Base-by-base conservation (phyloP, 108 stramenopile genomes). In the Nitzschia inconspicua region DNA sequence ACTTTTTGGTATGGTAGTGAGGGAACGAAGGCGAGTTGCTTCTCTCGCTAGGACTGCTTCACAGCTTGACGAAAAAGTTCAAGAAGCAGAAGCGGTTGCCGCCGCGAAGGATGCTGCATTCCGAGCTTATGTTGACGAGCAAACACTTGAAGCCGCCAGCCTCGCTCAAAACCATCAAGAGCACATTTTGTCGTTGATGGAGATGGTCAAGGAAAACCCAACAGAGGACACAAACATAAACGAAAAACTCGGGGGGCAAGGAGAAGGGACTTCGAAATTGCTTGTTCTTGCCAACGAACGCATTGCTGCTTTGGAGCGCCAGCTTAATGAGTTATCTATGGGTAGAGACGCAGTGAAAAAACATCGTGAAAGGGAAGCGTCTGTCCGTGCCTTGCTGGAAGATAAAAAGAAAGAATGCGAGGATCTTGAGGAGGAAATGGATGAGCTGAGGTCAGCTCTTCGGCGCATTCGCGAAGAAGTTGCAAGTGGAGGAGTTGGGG, bases 1-100 rank as follows among this genome's bases (percentile, higher is more conserved):
- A 1, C 65, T 86, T 26, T 86, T 86, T 54, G 85, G 85, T 20
- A 86, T 86, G 85, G 74, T 86, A 2, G 82, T 86, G 10, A 40
- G 79, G 34, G 85, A 86, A 66, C 50, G 81, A 35, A 43, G 79
- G 32, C 68, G 85, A 44, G 75, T 82, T 19, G 62, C 70, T 11
- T 29, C 73, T 19, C 40, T 82, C 35, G 80, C 80, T 2, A 44
- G 77, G 43, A 72, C 79, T 6, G 84, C 84, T 10, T 79, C 79
- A 6, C 29, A 47, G 16, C 60, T 85, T 14, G 79, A 85, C 46
- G 75, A 78, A 46, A 57, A 61, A 42, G 61, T 70, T 26, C 63
- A 63, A 53, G 53, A 52, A 19, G 70, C 75, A 7, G 75, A 80
- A 54, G 58, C 70, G 13, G 46, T 44, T n/a, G 60, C 55, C 5